Percentiles rank a stretch among this genome's conserved stretches.
Conservation (phyloP, 2,329 filamentous ascomycete species). For the Apiospora aurea region DNA sequence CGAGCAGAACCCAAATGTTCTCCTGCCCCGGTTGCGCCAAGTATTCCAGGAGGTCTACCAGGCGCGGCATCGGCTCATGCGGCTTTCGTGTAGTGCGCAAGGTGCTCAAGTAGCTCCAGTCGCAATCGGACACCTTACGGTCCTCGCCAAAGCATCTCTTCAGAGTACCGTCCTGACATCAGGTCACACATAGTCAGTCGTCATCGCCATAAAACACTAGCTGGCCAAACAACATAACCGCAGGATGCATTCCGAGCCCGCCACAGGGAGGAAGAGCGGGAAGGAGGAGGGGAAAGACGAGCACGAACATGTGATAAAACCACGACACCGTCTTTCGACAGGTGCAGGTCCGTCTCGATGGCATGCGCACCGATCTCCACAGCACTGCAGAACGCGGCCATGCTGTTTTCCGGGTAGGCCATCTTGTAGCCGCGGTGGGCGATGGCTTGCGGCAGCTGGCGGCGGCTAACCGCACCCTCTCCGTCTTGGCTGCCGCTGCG, state of each 20-base stretch:
- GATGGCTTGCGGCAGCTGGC: conserved; percentile 70
- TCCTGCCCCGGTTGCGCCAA: conserved; percentile 69
- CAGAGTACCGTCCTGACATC: conserved; percentile 71
- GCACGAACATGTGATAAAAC: conserved; percentile 79
- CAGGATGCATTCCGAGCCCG: neutral
- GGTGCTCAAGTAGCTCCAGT: conserved; percentile 75
- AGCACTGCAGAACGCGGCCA: conserved; percentile 79
- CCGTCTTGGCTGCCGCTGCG: conserved; percentile 8
- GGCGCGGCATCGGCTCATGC: conserved; percentile 73
- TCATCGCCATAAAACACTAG: neutral
- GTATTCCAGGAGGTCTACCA: conserved; percentile 77
- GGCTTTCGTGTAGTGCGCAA: conserved; percentile 73
- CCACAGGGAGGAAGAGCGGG: neutral
- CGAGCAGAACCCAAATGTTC: conserved; percentile 81
- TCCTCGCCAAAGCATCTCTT: conserved; percentile 83
- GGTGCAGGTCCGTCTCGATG: conserved; percentile 87
- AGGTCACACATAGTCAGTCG: neutral
- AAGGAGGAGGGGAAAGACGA: neutral
- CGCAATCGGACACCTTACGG: conserved; percentile 75
- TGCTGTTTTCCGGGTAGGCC: conserved; percentile 83
- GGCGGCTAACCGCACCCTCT: neutral
- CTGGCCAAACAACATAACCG: neutral
- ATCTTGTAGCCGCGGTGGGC: conserved; percentile 83
- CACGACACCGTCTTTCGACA: conserved; percentile 82
- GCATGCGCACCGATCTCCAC: conserved; percentile 78